phyloP scores from a whole-genome alignment of 176 grass and related monocot genomes.

The Ananas comosus region DNA sequence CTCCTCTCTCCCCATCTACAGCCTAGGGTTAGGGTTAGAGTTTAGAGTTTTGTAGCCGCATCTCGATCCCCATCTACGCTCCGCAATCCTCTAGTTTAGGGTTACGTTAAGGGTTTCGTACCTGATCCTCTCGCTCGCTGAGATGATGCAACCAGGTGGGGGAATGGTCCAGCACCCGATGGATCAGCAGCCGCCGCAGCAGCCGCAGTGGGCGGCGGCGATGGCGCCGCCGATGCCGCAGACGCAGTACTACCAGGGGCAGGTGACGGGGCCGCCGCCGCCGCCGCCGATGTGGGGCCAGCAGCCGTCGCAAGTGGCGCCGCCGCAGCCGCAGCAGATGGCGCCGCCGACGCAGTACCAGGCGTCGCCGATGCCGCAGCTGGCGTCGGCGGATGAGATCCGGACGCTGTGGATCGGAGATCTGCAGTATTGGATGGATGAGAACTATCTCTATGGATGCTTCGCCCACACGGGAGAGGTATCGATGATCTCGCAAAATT shows the following conservation, averaged over 20 bases:
- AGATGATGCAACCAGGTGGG: constrained; percentile 38
- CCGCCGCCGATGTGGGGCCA: background rate
- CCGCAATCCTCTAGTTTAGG: background rate
- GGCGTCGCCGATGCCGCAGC: constrained; percentile 21
- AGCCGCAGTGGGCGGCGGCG: constrained; percentile 22
- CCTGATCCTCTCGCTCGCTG: background rate
- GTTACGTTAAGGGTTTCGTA: constrained; percentile 9
- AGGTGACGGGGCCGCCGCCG: background rate
- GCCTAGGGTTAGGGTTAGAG: constrained; percentile 47
- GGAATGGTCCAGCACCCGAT: constrained; percentile 13
- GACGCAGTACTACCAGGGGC: constrained; percentile 2
- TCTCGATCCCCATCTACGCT: background rate
- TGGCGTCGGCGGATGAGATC: constrained; percentile 37
- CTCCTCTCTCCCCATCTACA: too few species aligned
- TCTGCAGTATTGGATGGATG: constrained; percentile 92
- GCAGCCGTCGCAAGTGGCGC: constrained; percentile 17
- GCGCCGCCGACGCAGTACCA: constrained; percentile 28
- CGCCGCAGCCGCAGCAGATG: constrained; percentile 19
- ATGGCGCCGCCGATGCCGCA: background rate
- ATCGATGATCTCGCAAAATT: background rate
- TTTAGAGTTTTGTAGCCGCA: constrained; percentile 3
- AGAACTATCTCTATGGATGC: constrained; percentile 46
- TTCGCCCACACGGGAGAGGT: constrained; percentile 48
- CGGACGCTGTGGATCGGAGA: constrained; percentile 84
- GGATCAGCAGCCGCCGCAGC: constrained; percentile 22